Evolutionary conservation across 148 eudicot species (phyloP).

Genomic region (Vaccinium myrtillus): DNA sequence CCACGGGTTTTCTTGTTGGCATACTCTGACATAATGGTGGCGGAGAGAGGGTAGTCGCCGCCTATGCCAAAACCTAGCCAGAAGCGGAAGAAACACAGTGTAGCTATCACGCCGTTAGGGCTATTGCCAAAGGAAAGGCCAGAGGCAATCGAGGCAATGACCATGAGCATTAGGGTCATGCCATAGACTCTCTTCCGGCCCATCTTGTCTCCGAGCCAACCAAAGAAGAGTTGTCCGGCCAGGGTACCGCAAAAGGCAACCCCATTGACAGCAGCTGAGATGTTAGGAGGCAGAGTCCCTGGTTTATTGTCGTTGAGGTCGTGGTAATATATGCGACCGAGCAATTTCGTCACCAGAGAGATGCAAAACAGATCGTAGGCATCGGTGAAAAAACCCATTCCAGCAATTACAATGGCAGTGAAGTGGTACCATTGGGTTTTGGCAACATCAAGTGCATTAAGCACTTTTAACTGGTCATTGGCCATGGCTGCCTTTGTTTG

Average conservation of each 20-base stretch:
- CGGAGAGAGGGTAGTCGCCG: constrained; percentile 66
- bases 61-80: constrained; percentile 70
- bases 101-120: constrained; percentile 43
- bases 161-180: constrained; percentile 61
- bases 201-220: constrained; percentile 71
- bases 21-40: constrained; percentile 70
- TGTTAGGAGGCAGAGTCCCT: constrained; percentile 52
- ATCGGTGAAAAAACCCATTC: constrained; percentile 70
- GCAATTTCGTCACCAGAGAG: constrained; percentile 54
- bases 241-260: constrained; percentile 60
- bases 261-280: constrained; percentile 50
- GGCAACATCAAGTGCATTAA: constrained; percentile 53
- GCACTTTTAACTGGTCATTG: constrained; percentile 43
- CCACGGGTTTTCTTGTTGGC: constrained; percentile 68
- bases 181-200: constrained; percentile 64
- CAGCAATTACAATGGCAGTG: constrained; percentile 62
- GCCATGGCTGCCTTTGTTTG: constrained; percentile 30
- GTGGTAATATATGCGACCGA: constrained; percentile 61
- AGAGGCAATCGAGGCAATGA: constrained; percentile 44
- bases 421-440: constrained; percentile 73
- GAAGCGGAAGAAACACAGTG: constrained; percentile 62
- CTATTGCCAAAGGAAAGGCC: constrained; percentile 51
- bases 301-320: constrained; percentile 35
- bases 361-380: constrained; percentile 73
- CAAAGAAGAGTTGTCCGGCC: constrained; percentile 63